Evolutionary conservation across 2,329 filamentous ascomycete genomes (phyloP).

Genomic region (Phyllosticta citriasiana): DNA sequence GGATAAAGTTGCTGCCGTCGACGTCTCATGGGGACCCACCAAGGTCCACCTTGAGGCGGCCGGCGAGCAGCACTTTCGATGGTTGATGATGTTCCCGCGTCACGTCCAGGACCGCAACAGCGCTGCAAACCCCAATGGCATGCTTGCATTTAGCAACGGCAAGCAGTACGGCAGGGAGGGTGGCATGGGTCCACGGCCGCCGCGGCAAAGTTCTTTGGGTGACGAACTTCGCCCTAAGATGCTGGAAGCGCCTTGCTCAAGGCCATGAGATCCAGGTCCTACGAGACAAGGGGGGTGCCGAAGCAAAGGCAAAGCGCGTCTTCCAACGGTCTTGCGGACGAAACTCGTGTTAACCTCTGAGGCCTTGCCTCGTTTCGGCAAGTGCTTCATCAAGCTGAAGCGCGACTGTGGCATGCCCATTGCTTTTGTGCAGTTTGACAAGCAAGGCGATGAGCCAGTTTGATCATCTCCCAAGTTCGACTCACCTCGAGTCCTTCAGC

Average conservation of each 20-base stretch:
- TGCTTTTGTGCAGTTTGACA: constrained; percentile 4
- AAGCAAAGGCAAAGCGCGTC: constrained; percentile 92
- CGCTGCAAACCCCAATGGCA: constrained; percentile 46
- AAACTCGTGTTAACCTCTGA: no score
- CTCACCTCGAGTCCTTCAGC: no score
- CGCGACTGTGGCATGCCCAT: constrained; percentile 2
- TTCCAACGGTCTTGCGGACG: constrained; percentile 56
- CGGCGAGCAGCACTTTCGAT: constrained; percentile 91
- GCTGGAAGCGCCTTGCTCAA: constrained; percentile 86
- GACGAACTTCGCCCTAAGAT: constrained; percentile 83
- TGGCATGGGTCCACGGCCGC: constrained; percentile 59
- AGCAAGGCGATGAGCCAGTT: no score
- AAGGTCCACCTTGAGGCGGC: constrained; percentile 86
- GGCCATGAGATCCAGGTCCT: constrained; percentile 81
- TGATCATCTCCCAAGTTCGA: no score
- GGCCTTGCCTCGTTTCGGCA: neutral
- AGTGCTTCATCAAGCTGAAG: constrained; percentile 8
- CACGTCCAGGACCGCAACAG: constrained; percentile 7
- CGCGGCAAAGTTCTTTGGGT: constrained; percentile 36
- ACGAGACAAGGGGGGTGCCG: constrained; percentile 91
- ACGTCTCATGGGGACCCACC: constrained; percentile 78
- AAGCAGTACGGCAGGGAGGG: constrained; percentile 62
- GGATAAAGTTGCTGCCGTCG: constrained; percentile 57
- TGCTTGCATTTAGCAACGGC: constrained; percentile 54
- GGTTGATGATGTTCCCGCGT: constrained; percentile 97